These are phyloP conservation scores for Sporobolomyces pararoseus DNA, from an alignment of 768 basidiomycete genomes.

Conservation along the genomic window DNA sequence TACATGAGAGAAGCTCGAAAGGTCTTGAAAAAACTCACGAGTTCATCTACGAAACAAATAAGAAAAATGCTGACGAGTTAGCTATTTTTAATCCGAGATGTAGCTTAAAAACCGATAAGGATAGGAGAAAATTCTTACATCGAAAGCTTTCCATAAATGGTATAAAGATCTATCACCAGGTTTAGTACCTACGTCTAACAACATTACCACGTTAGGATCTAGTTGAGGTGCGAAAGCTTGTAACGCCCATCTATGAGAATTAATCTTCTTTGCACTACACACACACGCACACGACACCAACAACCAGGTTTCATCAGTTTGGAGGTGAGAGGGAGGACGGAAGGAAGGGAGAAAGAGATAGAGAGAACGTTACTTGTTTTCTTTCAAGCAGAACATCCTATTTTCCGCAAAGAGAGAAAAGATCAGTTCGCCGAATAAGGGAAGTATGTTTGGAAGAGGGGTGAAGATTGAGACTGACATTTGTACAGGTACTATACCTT, in stretches of 20 bases:
- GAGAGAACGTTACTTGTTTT: conserved; percentile 67
- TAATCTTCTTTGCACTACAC: conserved; percentile 58
- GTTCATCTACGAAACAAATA: conserved; percentile 71
- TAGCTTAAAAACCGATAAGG: conserved; percentile 28
- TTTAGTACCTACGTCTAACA: conserved; percentile 87
- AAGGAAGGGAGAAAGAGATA: no score
- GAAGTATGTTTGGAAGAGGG: not conserved
- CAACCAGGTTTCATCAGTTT: no score
- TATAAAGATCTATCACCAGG: conserved; percentile 54
- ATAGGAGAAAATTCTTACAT: no score
- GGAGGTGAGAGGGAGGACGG: conserved; percentile 5
- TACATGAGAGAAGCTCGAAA: conserved; percentile 49
- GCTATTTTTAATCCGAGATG: no score
- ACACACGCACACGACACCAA: not conserved
- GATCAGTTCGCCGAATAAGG: not conserved
- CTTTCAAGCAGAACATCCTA: conserved; percentile 52
- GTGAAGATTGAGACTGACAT: conserved; percentile 53
- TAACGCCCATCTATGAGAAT: conserved; percentile 87
- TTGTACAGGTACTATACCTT: conserved; percentile 83
- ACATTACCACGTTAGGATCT: conserved; percentile 70
- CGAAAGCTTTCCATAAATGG: conserved; percentile 43
- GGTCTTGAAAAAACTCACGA: conserved; percentile 9
- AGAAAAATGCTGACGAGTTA: no score
- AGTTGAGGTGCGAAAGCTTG: conserved; percentile 84
- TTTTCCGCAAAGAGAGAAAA: no score